Evolutionary conservation across 2,329 filamentous ascomycete genomes (phyloP), one percentile per base, ranked within the genome.

Genomic region (Claviceps sp.): DNA sequence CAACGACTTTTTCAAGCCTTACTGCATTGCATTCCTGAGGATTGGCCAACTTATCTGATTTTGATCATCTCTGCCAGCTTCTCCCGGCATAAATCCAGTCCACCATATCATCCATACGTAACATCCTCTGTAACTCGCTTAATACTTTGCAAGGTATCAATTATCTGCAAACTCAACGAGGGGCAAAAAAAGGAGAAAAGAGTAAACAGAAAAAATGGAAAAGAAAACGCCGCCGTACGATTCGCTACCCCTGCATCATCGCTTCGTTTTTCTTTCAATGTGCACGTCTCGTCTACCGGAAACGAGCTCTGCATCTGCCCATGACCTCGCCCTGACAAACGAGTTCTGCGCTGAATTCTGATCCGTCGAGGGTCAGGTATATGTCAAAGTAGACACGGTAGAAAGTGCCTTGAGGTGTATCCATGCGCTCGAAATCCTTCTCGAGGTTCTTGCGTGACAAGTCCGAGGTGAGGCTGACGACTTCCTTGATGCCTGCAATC

Each of bases 321-420:
- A 97, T 98, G 59, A 98, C 89, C 70, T 97, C 93, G 63, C 93
- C 93, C 69, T 98, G 93, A 72, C 93, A 98, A n/a, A 97, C 91
- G 41, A 98, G 75, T 73, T 97, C 93, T 50, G 93, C 93, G 61
- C 93, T 97, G 75, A 98, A 97, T 68, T 98, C 93, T 50, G 88
- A 95, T 22, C 93, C 93, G 63, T 98, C 93, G 16, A 98, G 83
- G 0, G 93, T 97, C 58, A 98, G 81, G 69, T 95, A 94, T 59
- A 85, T 85, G 60, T 85, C 82, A 59, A 85, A 85, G 68, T 85
- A 85, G 56, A 85, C 82, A 57, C 88, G 84, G 75, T 95, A 95
- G 69, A 95, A 95, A 3, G 88, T 94, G 56, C 93, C 93, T 68
- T 98, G 91, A 5, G 93, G 90, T 1, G 93, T 97, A 67, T 97